These are phyloP conservation scores for Leptographium flavum DNA, from an alignment of 2,329 filamentous ascomycete species.

Conservation along the genomic window DNA sequence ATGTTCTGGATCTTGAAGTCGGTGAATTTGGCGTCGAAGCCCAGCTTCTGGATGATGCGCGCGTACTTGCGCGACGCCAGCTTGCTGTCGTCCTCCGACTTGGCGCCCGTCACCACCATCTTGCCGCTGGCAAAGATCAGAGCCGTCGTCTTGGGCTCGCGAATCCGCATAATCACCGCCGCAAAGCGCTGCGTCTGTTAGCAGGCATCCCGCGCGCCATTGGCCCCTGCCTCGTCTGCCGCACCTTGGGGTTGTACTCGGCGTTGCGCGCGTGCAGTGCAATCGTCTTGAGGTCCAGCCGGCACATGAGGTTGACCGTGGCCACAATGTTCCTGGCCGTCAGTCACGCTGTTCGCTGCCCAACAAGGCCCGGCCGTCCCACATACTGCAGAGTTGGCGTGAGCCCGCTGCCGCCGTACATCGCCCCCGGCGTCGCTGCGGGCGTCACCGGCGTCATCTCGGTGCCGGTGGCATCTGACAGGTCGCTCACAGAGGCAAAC, in stretches of 20 bases:
- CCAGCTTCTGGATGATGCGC: slow-evolving; percentile 98
- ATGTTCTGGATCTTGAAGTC: slow-evolving; percentile 99
- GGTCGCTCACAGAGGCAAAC: neutral
- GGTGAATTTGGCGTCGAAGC: slow-evolving; percentile 98
- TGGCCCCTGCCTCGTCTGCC: slow-evolving; percentile 18
- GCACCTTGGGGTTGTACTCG: slow-evolving; percentile 96
- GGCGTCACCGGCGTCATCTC: slow-evolving; percentile 91
- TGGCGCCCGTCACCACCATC: slow-evolving; percentile 80
- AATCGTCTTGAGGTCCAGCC: slow-evolving; percentile 96
- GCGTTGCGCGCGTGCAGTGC: slow-evolving; percentile 95
- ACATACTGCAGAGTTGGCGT: slow-evolving; percentile 95
- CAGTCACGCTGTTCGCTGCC: too few species aligned
- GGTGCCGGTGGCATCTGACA: slow-evolving; percentile 15
- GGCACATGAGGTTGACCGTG: slow-evolving; percentile 95
- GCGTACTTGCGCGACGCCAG: slow-evolving; percentile 95
- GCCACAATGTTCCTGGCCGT: slow-evolving; percentile 92
- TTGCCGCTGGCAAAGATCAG: slow-evolving; percentile 97
- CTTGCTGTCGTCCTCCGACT: slow-evolving; percentile 96
- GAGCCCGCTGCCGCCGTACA: slow-evolving; percentile 72
- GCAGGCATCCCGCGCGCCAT: slow-evolving; percentile 5
- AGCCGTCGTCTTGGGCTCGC: slow-evolving; percentile 95
- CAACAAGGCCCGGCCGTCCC: too few species aligned
- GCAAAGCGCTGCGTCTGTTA: slow-evolving; percentile 65
- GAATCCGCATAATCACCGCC: slow-evolving; percentile 98
- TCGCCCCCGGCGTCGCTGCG: slow-evolving; percentile 77